phyloP scores from a whole-genome alignment of 768 basidiomycete species.

The Lactarius akahatsu region DNA sequence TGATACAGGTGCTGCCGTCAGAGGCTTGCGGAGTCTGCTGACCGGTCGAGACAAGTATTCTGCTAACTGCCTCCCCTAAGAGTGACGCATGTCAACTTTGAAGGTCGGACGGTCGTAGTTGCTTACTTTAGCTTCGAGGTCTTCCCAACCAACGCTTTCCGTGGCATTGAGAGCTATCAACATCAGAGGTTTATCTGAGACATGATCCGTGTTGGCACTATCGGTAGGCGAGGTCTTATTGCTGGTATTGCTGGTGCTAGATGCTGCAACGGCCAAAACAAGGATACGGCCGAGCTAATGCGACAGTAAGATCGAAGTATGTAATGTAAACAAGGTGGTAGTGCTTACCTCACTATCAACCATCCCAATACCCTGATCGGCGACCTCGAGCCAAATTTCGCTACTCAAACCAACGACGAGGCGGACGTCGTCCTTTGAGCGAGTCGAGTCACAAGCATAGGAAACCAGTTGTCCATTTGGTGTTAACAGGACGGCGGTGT shows the following conservation, averaged over 20 bases:
- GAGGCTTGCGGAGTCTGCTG: slow-evolving; percentile 38
- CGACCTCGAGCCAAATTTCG: slow-evolving; percentile 78
- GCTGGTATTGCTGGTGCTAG: slow-evolving; percentile 10
- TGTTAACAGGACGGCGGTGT: slow-evolving; percentile 70
- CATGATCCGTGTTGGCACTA: slow-evolving; percentile 18
- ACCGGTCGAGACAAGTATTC: slow-evolving; percentile 39
- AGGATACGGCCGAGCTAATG: slow-evolving; percentile 66
- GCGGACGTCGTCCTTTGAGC: slow-evolving; percentile 71
- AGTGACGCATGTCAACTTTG: slow-evolving; percentile 1
- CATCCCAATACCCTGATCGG: slow-evolving; percentile 63
- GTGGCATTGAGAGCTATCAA: slow-evolving; percentile 68
- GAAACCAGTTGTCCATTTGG: slow-evolving; percentile 75
- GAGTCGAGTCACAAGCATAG: slow-evolving; percentile 52
- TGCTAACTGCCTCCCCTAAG: slow-evolving; percentile 37
- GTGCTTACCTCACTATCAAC: slow-evolving; percentile 73
- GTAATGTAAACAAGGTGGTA: background rate
- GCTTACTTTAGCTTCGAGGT: slow-evolving; percentile 60
- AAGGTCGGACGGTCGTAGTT: background rate
- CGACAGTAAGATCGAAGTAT: background rate
- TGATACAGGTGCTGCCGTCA: slow-evolving; percentile 24
- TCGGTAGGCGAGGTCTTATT: slow-evolving; percentile 30
- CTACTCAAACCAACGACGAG: slow-evolving; percentile 69
- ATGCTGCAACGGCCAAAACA: slow-evolving; percentile 44
- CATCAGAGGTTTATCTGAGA: slow-evolving; percentile 53
- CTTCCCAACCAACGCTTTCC: slow-evolving; percentile 61